Conservation (phyloP, 148 eudicot genomes). For the Beta vulgaris region DNA sequence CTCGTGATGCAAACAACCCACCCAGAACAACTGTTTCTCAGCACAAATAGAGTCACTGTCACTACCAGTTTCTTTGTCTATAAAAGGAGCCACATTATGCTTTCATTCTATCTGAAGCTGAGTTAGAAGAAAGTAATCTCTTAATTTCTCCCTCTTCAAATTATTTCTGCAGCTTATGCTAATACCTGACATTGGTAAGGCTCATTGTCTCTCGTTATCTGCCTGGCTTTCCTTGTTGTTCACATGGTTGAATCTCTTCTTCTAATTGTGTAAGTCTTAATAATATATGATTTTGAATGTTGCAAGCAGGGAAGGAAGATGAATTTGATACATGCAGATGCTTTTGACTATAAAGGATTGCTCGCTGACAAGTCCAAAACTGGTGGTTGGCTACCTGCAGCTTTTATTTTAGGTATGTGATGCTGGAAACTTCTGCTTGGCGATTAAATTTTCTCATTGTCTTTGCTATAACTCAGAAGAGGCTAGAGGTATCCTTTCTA, state of each 20-base stretch:
- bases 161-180: neutral
- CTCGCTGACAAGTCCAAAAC: slow-evolving; percentile 68
- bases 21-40: neutral
- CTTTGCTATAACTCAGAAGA: neutral
- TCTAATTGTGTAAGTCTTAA: neutral
- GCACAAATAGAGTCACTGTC: slow-evolving; percentile 9
- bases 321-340: slow-evolving; percentile 44
- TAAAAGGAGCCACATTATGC: slow-evolving; percentile 17
- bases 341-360: slow-evolving; percentile 59
- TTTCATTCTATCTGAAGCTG: neutral
- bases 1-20: slow-evolving; percentile 9
- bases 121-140: slow-evolving; percentile 3
- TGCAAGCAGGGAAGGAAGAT: slow-evolving; percentile 34
- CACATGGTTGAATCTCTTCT: slow-evolving; percentile 6
- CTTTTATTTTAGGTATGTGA: slow-evolving; percentile 52
- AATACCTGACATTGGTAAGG: neutral
- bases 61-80: slow-evolving; percentile 8
- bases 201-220: neutral
- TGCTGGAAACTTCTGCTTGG: neutral
- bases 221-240: neutral
- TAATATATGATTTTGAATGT: neutral
- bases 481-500: neutral
- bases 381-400: slow-evolving; percentile 75
- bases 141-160: neutral
- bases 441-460: neutral